Conservation (phyloP, 2,329 filamentous ascomycete genomes). For the Pleoardoris graminearum region DNA sequence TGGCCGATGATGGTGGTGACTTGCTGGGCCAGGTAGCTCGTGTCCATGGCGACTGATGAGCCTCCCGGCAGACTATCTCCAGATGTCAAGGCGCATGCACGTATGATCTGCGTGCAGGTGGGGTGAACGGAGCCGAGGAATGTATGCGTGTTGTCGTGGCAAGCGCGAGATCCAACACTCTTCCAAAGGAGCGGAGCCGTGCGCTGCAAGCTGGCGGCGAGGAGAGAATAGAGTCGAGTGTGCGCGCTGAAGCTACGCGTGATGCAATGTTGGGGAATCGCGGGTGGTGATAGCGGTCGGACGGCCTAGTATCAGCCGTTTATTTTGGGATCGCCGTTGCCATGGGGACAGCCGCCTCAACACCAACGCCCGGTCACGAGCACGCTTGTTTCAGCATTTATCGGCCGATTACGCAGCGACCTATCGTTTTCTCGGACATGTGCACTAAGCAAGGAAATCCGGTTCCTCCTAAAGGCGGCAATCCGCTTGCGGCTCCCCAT, state of each 20-base stretch:
- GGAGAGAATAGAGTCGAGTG: constrained; percentile 1
- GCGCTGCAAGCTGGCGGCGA: constrained; percentile 8
- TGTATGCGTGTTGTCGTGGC: constrained; percentile 17
- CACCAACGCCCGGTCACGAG: constrained; percentile 23
- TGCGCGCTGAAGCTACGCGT: constrained; percentile 19
- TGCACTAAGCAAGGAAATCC: neutral
- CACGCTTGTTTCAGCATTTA: constrained; percentile 25
- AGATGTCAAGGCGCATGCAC: constrained; percentile 40
- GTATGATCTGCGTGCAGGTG: constrained; percentile 26
- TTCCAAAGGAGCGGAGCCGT: constrained; percentile 9
- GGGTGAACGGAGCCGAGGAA: constrained; percentile 29
- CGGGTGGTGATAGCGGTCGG: constrained; percentile 20
- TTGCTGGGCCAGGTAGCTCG: constrained; percentile 90
- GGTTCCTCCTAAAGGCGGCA: neutral
- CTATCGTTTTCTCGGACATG: neutral
- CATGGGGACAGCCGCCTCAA: constrained; percentile 23
- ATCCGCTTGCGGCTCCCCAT: neutral
- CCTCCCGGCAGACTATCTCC: constrained; percentile 34
- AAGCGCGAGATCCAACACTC: constrained; percentile 2
- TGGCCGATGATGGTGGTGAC: constrained; percentile 92
- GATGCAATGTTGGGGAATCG: constrained; percentile 33
- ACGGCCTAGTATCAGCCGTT: constrained; percentile 24
- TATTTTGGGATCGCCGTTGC: constrained; percentile 29
- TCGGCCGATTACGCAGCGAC: constrained; percentile 43
- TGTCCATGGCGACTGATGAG: constrained; percentile 68